A percentile compares a stretch with the other conserved stretches of the same genome.
phyloP scores from a whole-genome alignment of 2,329 filamentous ascomycete genomes.

The Claviceps arundinis region DNA sequence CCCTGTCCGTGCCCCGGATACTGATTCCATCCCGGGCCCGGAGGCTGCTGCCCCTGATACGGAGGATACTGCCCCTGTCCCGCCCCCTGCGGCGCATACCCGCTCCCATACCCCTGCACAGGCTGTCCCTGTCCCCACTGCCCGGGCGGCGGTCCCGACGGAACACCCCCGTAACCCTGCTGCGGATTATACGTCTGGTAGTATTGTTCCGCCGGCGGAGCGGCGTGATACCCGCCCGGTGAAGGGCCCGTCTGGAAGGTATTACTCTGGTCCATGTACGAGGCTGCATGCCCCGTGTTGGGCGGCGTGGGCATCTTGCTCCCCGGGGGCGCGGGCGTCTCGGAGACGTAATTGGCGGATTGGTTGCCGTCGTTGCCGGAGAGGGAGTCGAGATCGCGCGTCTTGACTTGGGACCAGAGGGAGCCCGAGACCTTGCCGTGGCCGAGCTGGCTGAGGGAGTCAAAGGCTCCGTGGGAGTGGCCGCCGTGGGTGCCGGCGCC shows the following conservation, averaged over 20 bases:
- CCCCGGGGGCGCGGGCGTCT: slow-evolving; percentile 23
- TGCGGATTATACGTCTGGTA: slow-evolving; percentile 19
- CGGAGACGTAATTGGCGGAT: slow-evolving; percentile 23
- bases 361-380: slow-evolving; percentile 31
- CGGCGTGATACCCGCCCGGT: slow-evolving; percentile 16
- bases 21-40: slow-evolving; percentile 18
- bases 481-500: slow-evolving; percentile 16
- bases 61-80: slow-evolving; percentile 12
- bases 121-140: slow-evolving; percentile 9
- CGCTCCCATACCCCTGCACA: slow-evolving; percentile 10
- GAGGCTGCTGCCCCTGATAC: slow-evolving; percentile 14
- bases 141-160: slow-evolving; percentile 8
- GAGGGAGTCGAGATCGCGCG: slow-evolving; percentile 43
- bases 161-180: slow-evolving; percentile 10
- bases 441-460: slow-evolving; percentile 30
- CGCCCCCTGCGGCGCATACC: slow-evolving; percentile 11
- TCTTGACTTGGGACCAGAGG: slow-evolving; percentile 48
- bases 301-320: slow-evolving; percentile 15
- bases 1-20: slow-evolving; percentile 25
- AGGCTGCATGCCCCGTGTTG: slow-evolving; percentile 23
- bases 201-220: slow-evolving; percentile 19
- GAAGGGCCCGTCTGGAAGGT: slow-evolving; percentile 11
- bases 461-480: slow-evolving; percentile 29
- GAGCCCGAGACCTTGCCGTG: slow-evolving; percentile 46
- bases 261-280: slow-evolving; percentile 12